Conservation (phyloP, 768 basidiomycete species). For the Hemileccinum rubropunctum region DNA sequence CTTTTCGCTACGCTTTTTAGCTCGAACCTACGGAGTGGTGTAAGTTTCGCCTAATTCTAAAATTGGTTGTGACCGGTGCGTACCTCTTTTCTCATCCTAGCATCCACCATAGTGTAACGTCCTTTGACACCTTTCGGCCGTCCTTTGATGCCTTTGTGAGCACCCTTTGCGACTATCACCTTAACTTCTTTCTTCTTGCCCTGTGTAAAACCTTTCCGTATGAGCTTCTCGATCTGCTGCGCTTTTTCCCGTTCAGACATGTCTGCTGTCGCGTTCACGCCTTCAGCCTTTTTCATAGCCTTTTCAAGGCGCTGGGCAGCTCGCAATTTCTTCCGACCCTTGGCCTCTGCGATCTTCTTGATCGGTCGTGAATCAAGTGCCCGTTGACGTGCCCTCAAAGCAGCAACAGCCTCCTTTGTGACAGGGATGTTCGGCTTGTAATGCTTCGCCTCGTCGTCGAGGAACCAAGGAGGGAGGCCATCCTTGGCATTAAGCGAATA, state of each 20-base stretch:
- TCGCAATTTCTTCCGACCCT: slow-evolving; percentile 93
- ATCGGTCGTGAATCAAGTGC: slow-evolving; percentile 96
- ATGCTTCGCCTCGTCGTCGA: slow-evolving; percentile 91
- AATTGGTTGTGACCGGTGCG: not conserved
- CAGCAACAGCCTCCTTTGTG: slow-evolving; percentile 90
- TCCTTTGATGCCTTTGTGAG: slow-evolving; percentile 86
- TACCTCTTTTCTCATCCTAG: slow-evolving; percentile 92
- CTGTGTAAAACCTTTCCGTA: slow-evolving; percentile 74
- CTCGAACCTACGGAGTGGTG: slow-evolving; percentile 57
- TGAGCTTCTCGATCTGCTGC: slow-evolving; percentile 86
- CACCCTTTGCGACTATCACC: slow-evolving; percentile 89
- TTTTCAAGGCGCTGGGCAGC: slow-evolving; percentile 84
- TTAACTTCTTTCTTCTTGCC: slow-evolving; percentile 77
- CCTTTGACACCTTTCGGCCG: slow-evolving; percentile 96
- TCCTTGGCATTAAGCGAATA: slow-evolving; percentile 92
- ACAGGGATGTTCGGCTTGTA: slow-evolving; percentile 96
- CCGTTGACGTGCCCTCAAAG: slow-evolving; percentile 84
- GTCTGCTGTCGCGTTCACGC: slow-evolving; percentile 82
- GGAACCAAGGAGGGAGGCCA: slow-evolving; percentile 91
- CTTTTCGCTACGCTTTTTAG: slow-evolving; percentile 77
- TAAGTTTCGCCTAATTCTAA: slow-evolving; percentile 1
- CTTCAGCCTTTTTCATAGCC: slow-evolving; percentile 94
- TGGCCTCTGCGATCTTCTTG: slow-evolving; percentile 98
- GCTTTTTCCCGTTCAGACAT: slow-evolving; percentile 96
- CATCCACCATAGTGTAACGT: slow-evolving; percentile 90